phyloP scores from a whole-genome alignment of 2,329 filamentous ascomycete species.

The Monilinia vaccinii-corymbosi region DNA sequence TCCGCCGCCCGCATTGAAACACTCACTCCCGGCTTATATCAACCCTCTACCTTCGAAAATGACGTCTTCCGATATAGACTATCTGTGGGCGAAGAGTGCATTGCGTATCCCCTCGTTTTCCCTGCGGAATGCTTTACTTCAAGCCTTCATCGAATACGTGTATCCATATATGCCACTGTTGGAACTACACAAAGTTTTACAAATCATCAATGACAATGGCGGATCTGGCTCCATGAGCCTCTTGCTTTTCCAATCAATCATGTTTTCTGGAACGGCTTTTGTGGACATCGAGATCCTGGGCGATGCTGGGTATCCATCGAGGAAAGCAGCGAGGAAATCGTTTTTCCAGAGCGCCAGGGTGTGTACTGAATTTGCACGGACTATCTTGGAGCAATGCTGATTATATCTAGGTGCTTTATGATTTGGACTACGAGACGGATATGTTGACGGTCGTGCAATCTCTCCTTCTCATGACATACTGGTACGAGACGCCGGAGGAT shows the following conservation, averaged over 20 bases:
- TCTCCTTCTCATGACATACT: conserved; percentile 87
- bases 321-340: conserved; percentile 75
- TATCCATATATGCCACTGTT: conserved; percentile 91
- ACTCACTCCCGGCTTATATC: conserved; percentile 54
- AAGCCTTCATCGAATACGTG: conserved; percentile 79
- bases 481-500: conserved; percentile 94
- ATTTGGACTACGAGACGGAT: conserved; percentile 91
- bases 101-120: conserved; percentile 61
- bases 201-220: conserved; percentile 56
- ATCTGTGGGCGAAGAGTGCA: conserved; percentile 76
- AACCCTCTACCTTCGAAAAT: conserved; percentile 71
- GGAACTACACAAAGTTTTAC: conserved; percentile 53
- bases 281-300: conserved; percentile 71
- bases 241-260: conserved; percentile 84
- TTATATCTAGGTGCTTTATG: conserved; percentile 62
- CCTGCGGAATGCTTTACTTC: conserved; percentile 73
- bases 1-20: conserved; percentile 19
- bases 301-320: conserved; percentile 65
- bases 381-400: conserved; percentile 13
- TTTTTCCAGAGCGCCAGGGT: conserved; percentile 87
- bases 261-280: conserved; percentile 88
- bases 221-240: conserved; percentile 66
- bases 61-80: conserved; percentile 71
- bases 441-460: conserved; percentile 83
- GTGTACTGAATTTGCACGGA: conserved; percentile 31